Conservation (phyloP, 306 rosid genomes). For the Urtica urens region DNA sequence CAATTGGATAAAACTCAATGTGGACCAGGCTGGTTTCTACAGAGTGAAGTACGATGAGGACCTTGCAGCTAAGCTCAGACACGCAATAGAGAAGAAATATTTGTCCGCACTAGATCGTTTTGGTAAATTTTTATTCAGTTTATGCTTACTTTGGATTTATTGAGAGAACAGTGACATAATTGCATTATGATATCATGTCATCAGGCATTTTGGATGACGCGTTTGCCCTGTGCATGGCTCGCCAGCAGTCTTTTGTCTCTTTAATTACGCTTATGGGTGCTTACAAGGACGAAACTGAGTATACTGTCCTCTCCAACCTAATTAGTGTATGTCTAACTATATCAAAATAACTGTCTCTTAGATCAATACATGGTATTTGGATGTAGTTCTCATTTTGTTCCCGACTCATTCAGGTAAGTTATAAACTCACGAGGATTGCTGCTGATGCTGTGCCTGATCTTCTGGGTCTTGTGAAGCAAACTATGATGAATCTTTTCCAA, state of each 20-base stretch:
- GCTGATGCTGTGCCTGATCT: conserved; percentile 77
- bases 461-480: conserved; percentile 36
- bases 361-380: conserved; percentile 8
- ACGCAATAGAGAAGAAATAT: conserved; percentile 53
- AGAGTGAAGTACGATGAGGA: conserved; percentile 79
- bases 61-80: conserved; percentile 60
- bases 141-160: too few relatives aligned
- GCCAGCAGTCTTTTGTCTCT: conserved; percentile 53
- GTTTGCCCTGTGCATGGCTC: conserved; percentile 74
- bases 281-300: conserved; percentile 69
- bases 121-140: conserved; percentile 47
- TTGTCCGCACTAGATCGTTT: conserved; percentile 75
- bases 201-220: conserved; percentile 86
- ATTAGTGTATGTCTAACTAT: too few relatives aligned
- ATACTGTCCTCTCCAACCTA: conserved; percentile 70
- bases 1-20: conserved; percentile 78
- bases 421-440: conserved; percentile 36
- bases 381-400: conserved; percentile 20
- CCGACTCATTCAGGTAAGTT: conserved; percentile 44
- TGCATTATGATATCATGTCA: conserved; percentile 3
- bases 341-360: conserved; percentile 16
- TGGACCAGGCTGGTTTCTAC: conserved; percentile 91
- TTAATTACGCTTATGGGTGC: conserved; percentile 73
- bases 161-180: too few relatives aligned
- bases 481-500: conserved; percentile 54